Conservation (phyloP, 1,284 basidiomycete genomes). For the Austroboletus niveus region DNA sequence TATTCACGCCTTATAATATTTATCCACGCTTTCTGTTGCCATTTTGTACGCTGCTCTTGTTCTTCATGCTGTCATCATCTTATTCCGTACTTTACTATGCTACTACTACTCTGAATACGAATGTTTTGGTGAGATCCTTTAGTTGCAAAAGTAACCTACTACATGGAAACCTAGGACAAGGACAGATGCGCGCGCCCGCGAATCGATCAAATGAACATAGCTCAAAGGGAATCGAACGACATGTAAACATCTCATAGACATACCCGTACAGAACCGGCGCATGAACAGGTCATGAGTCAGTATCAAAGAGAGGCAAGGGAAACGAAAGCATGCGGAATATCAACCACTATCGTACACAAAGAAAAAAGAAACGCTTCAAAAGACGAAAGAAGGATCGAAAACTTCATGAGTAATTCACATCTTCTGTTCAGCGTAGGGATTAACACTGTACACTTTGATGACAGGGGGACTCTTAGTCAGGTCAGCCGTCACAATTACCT, state of each 20-base stretch:
- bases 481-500: slow-evolving; percentile 93
- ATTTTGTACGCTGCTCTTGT: too few species aligned
- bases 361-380: slow-evolving; percentile 10
- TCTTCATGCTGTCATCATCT: background rate
- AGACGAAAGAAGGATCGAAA: slow-evolving; percentile 1
- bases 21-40: too few species aligned
- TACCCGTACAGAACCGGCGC: slow-evolving; percentile 33
- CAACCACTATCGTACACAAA: slow-evolving; percentile 28
- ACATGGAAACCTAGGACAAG: slow-evolving; percentile 23
- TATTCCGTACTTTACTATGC: background rate
- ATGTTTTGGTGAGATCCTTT: slow-evolving; percentile 7
- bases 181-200: slow-evolving; percentile 14
- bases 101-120: background rate
- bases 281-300: slow-evolving; percentile 33
- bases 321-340: slow-evolving; percentile 33
- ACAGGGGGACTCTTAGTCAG: slow-evolving; percentile 93
- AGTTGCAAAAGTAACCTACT: slow-evolving; percentile 20
- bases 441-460: slow-evolving; percentile 89
- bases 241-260: slow-evolving; percentile 29
- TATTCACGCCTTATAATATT: too few species aligned
- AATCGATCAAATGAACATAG: slow-evolving; percentile 13
- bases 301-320: slow-evolving; percentile 26
- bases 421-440: slow-evolving; percentile 64
- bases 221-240: slow-evolving; percentile 17
- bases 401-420: slow-evolving; percentile 31